Evolutionary conservation across 495 filamentous ascomycete species (phyloP), one percentile per base, ranked within the genome.

Genomic region (Xylaria cubensis): DNA sequence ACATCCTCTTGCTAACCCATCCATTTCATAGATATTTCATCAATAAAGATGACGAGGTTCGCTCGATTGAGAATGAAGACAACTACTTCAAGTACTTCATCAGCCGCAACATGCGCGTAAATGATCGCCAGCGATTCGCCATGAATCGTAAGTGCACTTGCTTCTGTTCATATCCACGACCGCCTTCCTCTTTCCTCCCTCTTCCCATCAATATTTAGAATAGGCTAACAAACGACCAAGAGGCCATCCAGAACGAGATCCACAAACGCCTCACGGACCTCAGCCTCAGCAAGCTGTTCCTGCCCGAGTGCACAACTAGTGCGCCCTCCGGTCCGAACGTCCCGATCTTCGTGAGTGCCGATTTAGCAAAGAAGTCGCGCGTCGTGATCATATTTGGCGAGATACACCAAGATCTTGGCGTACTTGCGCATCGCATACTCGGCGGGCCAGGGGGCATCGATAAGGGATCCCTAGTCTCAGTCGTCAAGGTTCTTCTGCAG

Each of bases 321-420:
- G 76, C 75, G 51, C 71, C 82, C 0, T 72, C 80, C 3, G 78
- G 86, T 5, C 88, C 91, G 2, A 88, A 92, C 73, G 82, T 94
- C 39, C 88, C 90, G 0, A 93, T 99, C 77, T 84, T 93, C 76
- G 76, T 89, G 56, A 88, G 89, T 17, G 21, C 78, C 44, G 84
- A 91, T 65, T 76, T 97, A 9, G 72, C 79, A 44, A 77, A 74
- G n/a, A 88, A 87, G 36, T 85, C 86, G 24, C 90, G 92, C 15
- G 82, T 97, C 12, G 81, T 97, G n/a, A 79, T 97, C 66, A 82
- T 96, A 67, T 86, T 97, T 73, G 91, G 92, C 70, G 91, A 95
- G 70, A 77, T 85, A 2, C 73, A 68, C 13, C 92, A 97, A 75
- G 90, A 95, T 65, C 84, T 96, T 4, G 93, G 92, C 4, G 83